These are phyloP conservation scores for Wallacemonas sp. DNA, from an alignment of 208 protist species.

Conservation along the genomic window DNA sequence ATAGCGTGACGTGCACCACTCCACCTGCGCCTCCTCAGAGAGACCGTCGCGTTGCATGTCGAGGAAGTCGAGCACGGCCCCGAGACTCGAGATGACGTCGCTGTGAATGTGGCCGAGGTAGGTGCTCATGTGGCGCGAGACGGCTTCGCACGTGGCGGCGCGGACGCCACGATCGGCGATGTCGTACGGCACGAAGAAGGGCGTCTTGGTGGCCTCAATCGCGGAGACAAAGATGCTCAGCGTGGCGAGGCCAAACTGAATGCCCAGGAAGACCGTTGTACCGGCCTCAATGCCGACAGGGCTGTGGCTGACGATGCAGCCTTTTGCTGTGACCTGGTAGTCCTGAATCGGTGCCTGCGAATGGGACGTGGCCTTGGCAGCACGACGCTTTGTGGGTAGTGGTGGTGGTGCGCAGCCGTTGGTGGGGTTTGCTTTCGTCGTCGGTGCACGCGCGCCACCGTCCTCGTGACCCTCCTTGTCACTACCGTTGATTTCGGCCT, in stretches of 20 bases:
- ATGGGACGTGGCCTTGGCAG: too few species aligned
- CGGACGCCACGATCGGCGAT: constrained; percentile 42
- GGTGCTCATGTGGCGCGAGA: constrained; percentile 47
- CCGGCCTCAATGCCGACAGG: constrained; percentile 58
- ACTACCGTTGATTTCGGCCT: too few species aligned
- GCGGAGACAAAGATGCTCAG: constrained; percentile 68
- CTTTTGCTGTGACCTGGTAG: constrained; percentile 68
- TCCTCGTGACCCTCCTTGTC: too few species aligned
- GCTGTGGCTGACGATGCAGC: constrained; percentile 61
- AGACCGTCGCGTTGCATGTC: constrained; percentile 72
- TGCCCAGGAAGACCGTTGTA: constrained; percentile 68
- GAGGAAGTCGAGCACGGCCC: constrained; percentile 72
- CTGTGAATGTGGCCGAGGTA: constrained; percentile 61
- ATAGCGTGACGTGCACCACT: constrained; percentile 68
- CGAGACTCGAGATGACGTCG: constrained; percentile 61
- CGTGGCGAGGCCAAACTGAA: constrained; percentile 69
- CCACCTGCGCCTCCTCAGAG: constrained; percentile 73
- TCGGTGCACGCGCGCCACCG: too few species aligned
- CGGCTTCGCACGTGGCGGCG: constrained; percentile 16
- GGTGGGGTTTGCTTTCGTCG: too few species aligned
- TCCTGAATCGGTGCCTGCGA: too few species aligned
- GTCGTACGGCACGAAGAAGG: constrained; percentile 72
- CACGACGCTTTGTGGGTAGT: too few species aligned
- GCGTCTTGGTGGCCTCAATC: constrained; percentile 59
- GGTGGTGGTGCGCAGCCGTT: too few species aligned